Conservation (phyloP, 1,139 yeast genomes). For the Kurtzmaniella quercitrusa region DNA sequence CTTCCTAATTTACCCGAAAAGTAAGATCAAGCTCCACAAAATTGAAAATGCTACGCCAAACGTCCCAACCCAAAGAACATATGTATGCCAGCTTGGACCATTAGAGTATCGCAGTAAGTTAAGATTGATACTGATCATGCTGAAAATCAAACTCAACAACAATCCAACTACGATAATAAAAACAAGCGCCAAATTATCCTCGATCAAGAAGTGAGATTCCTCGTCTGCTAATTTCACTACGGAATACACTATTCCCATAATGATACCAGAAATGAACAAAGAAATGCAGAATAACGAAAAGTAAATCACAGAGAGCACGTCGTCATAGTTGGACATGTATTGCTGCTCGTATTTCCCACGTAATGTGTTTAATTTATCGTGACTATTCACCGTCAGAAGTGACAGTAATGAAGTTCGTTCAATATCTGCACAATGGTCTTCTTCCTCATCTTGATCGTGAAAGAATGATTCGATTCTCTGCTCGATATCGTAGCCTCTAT, state of each 20-base stretch:
- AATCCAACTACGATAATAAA: slow-evolving; percentile 31
- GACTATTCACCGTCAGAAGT: background rate
- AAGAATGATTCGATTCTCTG: background rate
- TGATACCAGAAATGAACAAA: slow-evolving; percentile 39
- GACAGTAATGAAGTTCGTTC: slow-evolving; percentile 5
- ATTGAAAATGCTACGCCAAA: slow-evolving; percentile 23
- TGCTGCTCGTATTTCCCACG: slow-evolving; percentile 5
- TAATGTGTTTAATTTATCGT: background rate
- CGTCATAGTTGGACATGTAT: slow-evolving; percentile 24
- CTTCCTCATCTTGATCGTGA: slow-evolving; percentile 2
- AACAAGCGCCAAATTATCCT: slow-evolving; percentile 31
- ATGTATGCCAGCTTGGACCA: slow-evolving; percentile 24
- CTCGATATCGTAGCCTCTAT: slow-evolving; percentile 2
- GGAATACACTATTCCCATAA: slow-evolving; percentile 39
- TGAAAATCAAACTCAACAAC: slow-evolving; percentile 28
- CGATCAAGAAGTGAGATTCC: slow-evolving; percentile 20
- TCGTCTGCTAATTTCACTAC: slow-evolving; percentile 22
- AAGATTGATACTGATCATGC: slow-evolving; percentile 30
- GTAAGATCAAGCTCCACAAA: slow-evolving; percentile 14
- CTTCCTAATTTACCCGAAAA: slow-evolving; percentile 1
- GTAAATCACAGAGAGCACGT: slow-evolving; percentile 33
- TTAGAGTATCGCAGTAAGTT: slow-evolving; percentile 24
- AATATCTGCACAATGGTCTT: background rate
- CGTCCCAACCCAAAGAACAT: slow-evolving; percentile 28
- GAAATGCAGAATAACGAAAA: slow-evolving; percentile 33